Evolutionary conservation across 805 yeast species (phyloP).

Genomic region (Monosporozyma aquatica): DNA sequence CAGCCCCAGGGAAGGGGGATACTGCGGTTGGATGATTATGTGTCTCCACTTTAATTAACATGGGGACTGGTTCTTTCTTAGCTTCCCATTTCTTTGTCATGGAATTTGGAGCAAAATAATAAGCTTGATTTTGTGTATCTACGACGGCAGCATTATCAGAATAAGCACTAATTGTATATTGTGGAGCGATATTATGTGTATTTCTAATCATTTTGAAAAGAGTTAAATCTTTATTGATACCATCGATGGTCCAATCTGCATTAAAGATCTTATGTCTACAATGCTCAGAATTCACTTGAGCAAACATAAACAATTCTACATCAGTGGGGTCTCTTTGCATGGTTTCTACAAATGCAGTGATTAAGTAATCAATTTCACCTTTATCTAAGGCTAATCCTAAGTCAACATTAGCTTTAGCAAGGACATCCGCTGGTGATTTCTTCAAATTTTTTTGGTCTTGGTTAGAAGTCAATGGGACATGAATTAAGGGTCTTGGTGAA

Average conservation of each 20-base stretch:
- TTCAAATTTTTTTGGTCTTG: constrained; percentile 28
- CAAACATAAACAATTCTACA: constrained; percentile 97
- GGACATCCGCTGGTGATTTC: constrained; percentile 38
- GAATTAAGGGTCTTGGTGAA: constrained; percentile 72
- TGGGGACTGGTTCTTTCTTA: constrained; percentile 70
- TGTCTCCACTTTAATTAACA: constrained; percentile 92
- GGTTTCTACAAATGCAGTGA: constrained; percentile 66
- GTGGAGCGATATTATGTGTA: constrained; percentile 74
- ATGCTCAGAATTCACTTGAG: constrained; percentile 98
- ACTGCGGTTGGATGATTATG: constrained; percentile 99
- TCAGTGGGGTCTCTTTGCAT: constrained; percentile 90
- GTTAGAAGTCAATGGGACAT: constrained; percentile 50
- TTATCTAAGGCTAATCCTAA: constrained; percentile 91
- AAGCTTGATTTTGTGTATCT: constrained; percentile 48
- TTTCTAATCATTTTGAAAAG: constrained; percentile 93
- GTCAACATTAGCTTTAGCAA: constrained; percentile 67
- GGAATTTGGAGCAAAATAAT: constrained; percentile 69
- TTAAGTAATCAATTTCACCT: constrained; percentile 86
- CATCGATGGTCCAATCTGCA: constrained; percentile 96
- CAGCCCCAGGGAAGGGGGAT: constrained; percentile 98
- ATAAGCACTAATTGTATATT: constrained; percentile 84
- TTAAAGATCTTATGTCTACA: constrained; percentile 98
- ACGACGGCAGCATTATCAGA: constrained; percentile 97
- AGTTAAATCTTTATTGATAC: constrained; percentile 58
- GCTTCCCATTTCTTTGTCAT: constrained; percentile 65